These are phyloP conservation scores for Filobasidium wieringae DNA, from an alignment of 768 basidiomycete species.

Conservation along the genomic window DNA sequence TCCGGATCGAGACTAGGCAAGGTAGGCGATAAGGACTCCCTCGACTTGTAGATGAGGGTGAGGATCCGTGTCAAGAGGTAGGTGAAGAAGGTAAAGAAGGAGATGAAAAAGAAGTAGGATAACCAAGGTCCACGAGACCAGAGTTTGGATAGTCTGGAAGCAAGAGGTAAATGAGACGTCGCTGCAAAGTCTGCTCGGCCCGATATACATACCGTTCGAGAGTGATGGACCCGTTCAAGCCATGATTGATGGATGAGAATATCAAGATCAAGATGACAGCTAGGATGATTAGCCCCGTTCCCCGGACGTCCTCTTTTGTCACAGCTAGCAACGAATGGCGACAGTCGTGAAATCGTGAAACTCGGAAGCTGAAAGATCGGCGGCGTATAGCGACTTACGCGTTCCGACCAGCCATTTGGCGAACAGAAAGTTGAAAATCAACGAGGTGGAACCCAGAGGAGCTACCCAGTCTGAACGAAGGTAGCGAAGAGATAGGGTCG, in stretches of 20 bases:
- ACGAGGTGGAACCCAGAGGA: slow-evolving; percentile 79
- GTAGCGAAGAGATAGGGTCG: slow-evolving; percentile 25
- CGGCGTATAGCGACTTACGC: slow-evolving; percentile 22
- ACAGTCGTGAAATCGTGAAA: not conserved
- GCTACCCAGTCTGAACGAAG: slow-evolving; percentile 73
- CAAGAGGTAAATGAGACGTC: not conserved
- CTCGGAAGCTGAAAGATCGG: not conserved
- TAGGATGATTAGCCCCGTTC: slow-evolving; percentile 34
- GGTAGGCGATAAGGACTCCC: slow-evolving; percentile 56
- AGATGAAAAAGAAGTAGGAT: slow-evolving; percentile 73
- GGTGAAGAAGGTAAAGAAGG: slow-evolving; percentile 53
- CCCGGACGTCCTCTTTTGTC: slow-evolving; percentile 31
- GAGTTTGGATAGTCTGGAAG: slow-evolving; percentile 51
- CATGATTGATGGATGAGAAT: slow-evolving; percentile 38
- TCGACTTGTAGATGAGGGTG: slow-evolving; percentile 57
- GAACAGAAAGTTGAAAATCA: slow-evolving; percentile 93
- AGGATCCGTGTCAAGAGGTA: slow-evolving; percentile 61
- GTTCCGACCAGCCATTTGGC: slow-evolving; percentile 46
- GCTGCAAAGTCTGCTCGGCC: not conserved
- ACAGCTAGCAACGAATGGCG: slow-evolving; percentile 19
- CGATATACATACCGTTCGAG: slow-evolving; percentile 22
- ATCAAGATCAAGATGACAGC: slow-evolving; percentile 37
- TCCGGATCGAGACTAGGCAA: slow-evolving; percentile 5
- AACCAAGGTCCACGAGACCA: slow-evolving; percentile 86
- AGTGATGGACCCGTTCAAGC: slow-evolving; percentile 26